Percentiles rank a stretch among this genome's conserved stretches.
These are phyloP conservation scores for Solanum etuberosum DNA, from an alignment of 257 asterid species.

Conservation along the genomic window DNA sequence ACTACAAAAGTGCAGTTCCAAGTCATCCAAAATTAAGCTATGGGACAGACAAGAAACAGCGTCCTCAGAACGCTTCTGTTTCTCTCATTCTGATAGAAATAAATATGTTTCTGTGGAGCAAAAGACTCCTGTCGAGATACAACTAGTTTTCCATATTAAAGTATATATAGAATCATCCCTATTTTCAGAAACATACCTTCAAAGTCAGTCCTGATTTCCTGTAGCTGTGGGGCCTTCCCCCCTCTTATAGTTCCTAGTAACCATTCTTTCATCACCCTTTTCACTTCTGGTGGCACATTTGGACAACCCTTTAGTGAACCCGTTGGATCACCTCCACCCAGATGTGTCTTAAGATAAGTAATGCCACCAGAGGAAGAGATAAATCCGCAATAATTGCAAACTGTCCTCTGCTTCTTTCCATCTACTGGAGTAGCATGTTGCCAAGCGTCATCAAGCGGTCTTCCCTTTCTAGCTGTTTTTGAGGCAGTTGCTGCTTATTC, in stretches of 20 bases:
- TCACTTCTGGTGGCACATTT: constrained; percentile 28
- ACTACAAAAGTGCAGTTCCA: neutral
- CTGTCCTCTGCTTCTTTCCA: constrained; percentile 37
- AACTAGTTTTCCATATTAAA: neutral
- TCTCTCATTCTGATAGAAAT: neutral
- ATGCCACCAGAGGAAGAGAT: constrained; percentile 42
- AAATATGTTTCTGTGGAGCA: neutral
- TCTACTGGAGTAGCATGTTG: constrained; percentile 35
- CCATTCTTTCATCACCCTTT: constrained; percentile 35
- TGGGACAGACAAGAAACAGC: neutral
- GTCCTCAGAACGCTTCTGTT: neutral
- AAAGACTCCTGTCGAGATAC: neutral
- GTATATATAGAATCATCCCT: neutral
- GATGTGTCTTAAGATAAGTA: constrained; percentile 45
- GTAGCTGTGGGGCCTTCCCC: constrained; percentile 25
- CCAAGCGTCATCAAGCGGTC: constrained; percentile 48
- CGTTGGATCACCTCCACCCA: constrained; percentile 37
- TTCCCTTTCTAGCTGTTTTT: constrained; percentile 31
- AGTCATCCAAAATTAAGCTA: neutral
- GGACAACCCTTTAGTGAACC: constrained; percentile 39
- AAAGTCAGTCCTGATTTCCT: neutral
- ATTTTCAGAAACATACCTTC: neutral
- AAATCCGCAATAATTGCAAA: constrained; percentile 36
- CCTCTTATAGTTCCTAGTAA: constrained; percentile 26
- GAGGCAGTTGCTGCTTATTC: constrained; percentile 8